A percentile compares a stretch with the other conserved stretches of the same genome.
Evolutionary conservation across 805 yeast species (phyloP).

Genomic region (Teunomyces tritomae): DNA sequence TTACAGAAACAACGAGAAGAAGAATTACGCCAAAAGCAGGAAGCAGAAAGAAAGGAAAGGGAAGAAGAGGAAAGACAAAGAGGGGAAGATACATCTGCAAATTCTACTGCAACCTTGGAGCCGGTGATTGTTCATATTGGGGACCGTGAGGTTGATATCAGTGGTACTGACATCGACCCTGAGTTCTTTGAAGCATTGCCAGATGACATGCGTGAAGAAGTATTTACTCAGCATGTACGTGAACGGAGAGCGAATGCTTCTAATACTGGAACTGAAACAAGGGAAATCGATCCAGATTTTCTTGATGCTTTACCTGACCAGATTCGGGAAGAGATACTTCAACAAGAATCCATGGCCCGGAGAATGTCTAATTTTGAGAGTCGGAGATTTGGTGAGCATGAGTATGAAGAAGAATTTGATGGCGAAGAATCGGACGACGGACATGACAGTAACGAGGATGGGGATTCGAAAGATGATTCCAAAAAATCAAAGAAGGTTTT

Average conservation of each 20-base stretch:
- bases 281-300: conserved; percentile 79
- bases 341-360: conserved; percentile 50
- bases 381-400: conserved; percentile 21
- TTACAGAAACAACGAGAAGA: conserved; percentile 28
- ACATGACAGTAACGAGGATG: conserved; percentile 14
- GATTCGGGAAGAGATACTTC: conserved; percentile 60
- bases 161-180: conserved; percentile 90
- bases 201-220: conserved; percentile 90
- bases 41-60: conserved; percentile 25
- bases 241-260: conserved; percentile 66
- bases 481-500: conserved; percentile 35
- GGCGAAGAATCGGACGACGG: conserved; percentile 12
- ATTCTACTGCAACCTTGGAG: conserved; percentile 19
- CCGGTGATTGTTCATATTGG: conserved; percentile 74
- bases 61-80: conserved; percentile 28
- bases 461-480: conserved; percentile 1
- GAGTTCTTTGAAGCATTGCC: conserved; percentile 88
- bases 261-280: conserved; percentile 38
- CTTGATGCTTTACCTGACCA: conserved; percentile 73
- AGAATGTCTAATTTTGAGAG: conserved; percentile 29
- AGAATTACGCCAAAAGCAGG: conserved; percentile 24
- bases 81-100: conserved; percentile 6
- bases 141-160: conserved; percentile 75
- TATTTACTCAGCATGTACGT: conserved; percentile 76
- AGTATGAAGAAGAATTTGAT: conserved; percentile 20